Evolutionary conservation across 257 asterid species (phyloP), one percentile per base, ranked within the genome.

Genomic region (Scutellaria barbata): DNA sequence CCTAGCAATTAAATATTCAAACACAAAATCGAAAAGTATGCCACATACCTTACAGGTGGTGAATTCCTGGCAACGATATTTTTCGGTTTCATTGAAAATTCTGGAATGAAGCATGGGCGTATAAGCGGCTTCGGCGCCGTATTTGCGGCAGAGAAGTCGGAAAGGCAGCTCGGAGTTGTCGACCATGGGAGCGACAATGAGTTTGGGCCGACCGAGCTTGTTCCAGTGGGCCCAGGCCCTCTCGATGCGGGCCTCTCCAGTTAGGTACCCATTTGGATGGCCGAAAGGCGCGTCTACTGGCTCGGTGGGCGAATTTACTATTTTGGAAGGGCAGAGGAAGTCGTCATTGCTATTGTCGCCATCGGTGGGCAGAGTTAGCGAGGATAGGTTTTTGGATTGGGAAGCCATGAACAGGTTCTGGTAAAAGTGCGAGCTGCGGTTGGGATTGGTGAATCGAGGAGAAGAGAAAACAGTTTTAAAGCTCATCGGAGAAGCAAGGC

Each of bases 81-180:
- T 95, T 17, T 88, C 96, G 17, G 67, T 88, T 76, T 95, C 97
- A 0, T 73, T 58, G 77, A 95, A 95, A 33, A 95, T 87, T 51
- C 99, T 90, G 13, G 99, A 87, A 66, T 95, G 98, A 35, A 95
- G 90, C 98, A 95, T 92, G 6, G 99, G 98, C 8, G 99, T 95
- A 63, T 95, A 95, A 68, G 99, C 99, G 16, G 97, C 99, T 46
- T 87, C 79, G 17, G 99, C 98, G 30, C 98, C 99, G 78, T 88
- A 92, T 77, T 88, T 92, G 4, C 99, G 85, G 80, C 99, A 95
- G 62, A 92, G 97, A 84, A 89, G 33, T 20, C 99, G 96, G 79
- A 89, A 95, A 6, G 97, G 99, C 1, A 95, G 87, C 90, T 95
- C 99, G 47, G 99, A 95, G 84, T 95, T 92, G 79, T 92, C 99